A percentile compares a stretch with the other conserved stretches of the same genome.
Evolutionary conservation across 2,329 filamentous ascomycete genomes (phyloP).

Genomic region (Neopestalotiopsis clavispora): DNA sequence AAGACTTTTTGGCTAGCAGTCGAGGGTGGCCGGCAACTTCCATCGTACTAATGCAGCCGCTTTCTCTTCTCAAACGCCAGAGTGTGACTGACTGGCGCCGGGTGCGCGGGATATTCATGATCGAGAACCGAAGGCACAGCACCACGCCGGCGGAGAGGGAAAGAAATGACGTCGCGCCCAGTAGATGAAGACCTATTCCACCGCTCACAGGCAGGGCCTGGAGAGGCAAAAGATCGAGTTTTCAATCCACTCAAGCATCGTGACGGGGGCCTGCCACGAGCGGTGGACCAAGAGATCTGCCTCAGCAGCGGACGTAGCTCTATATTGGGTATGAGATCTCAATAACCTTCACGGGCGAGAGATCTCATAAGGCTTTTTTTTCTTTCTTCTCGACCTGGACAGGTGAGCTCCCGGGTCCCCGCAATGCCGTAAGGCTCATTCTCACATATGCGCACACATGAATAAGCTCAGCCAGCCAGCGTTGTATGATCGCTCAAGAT

Average conservation of each 20-base stretch:
- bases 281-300: conserved; percentile 3
- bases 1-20: neutral
- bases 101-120: conserved; percentile 1
- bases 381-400: neutral
- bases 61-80: neutral
- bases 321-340: neutral
- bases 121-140: neutral
- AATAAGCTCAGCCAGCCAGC: neutral
- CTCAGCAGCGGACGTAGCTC: neutral
- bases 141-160: neutral
- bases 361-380: neutral
- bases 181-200: too few species aligned
- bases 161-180: neutral
- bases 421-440: neutral
- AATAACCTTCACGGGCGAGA: neutral
- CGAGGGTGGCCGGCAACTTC: conserved; percentile 5
- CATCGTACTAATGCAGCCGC: neutral
- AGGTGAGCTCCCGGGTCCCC: neutral
- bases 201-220: too few species aligned
- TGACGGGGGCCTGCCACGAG: neutral
- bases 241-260: neutral
- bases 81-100: neutral
- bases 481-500: neutral
- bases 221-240: neutral
- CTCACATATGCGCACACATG: neutral